Conservation (phyloP, 257 asterid genomes). For the Nicotiana attenuata region DNA sequence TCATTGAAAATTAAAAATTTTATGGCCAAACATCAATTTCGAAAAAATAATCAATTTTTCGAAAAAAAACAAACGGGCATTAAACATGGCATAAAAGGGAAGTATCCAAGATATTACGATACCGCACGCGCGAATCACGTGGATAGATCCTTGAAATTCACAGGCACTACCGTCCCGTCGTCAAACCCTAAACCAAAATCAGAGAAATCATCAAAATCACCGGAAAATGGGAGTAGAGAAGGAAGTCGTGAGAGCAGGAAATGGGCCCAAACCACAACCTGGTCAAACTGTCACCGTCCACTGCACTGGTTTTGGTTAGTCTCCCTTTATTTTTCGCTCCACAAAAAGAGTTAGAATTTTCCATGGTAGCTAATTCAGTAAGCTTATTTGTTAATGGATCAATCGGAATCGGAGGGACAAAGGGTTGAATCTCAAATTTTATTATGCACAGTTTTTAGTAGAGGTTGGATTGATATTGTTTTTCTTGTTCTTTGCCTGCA, state of each 20-base stretch:
- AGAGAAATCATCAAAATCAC: constrained; percentile 5
- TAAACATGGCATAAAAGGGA: too few species aligned
- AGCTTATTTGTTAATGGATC: not conserved
- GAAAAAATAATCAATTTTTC: too few species aligned
- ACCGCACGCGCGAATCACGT: constrained; percentile 28
- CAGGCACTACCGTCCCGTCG: not conserved
- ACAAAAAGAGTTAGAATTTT: too few species aligned
- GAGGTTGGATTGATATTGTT: not conserved
- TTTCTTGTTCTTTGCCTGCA: constrained; percentile 9
- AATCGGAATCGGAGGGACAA: not conserved
- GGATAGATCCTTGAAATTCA: not conserved
- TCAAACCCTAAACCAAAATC: constrained; percentile 8
- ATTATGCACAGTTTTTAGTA: not conserved
- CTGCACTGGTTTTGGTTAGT: constrained; percentile 86
- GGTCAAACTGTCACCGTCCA: constrained; percentile 95
- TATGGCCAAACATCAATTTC: too few species aligned
- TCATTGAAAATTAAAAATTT: too few species aligned
- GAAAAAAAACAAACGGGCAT: too few species aligned
- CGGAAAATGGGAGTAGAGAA: constrained; percentile 77
- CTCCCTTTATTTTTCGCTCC: not conserved
- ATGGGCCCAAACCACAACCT: constrained; percentile 67
- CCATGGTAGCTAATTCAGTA: not conserved
- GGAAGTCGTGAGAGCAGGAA: constrained; percentile 58
- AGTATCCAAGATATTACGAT: too few species aligned
- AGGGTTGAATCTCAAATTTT: not conserved